These are phyloP conservation scores for Ogataea zsoltii DNA, from an alignment of 805 yeast genomes.

Conservation along the genomic window DNA sequence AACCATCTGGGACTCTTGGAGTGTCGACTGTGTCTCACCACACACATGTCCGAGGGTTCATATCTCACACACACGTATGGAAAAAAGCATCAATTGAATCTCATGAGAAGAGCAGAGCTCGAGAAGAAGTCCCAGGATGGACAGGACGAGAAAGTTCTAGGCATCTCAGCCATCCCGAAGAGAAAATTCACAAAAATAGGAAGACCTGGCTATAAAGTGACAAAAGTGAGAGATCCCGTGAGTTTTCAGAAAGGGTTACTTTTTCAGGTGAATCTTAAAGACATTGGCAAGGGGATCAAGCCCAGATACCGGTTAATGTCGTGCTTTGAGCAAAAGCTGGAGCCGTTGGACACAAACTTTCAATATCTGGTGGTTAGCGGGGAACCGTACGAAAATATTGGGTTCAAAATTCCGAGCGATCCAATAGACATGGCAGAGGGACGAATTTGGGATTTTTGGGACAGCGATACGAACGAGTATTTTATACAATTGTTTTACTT, in stretches of 20 bases:
- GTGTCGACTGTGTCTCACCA: conserved; percentile 80
- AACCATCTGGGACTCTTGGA: conserved; percentile 85
- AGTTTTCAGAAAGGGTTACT: conserved; percentile 64
- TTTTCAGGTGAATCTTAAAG: conserved; percentile 58
- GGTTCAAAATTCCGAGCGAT: conserved; percentile 67
- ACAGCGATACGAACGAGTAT: conserved; percentile 63
- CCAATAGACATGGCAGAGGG: conserved; percentile 46
- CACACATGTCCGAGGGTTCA: conserved; percentile 77
- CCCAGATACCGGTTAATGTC: conserved; percentile 80
- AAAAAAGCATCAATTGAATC: conserved; percentile 72
- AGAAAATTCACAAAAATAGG: conserved; percentile 63
- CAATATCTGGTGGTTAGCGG: conserved; percentile 82
- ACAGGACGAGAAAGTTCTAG: conserved; percentile 15
- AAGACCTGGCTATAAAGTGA: conserved; percentile 66
- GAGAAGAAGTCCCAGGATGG: conserved; percentile 28
- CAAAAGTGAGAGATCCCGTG: conserved; percentile 65
- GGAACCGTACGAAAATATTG: conserved; percentile 86
- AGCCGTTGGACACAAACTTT: conserved; percentile 44
- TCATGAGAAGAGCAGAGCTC: conserved; percentile 58
- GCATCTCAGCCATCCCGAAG: conserved; percentile 43
- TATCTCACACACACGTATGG: conserved; percentile 86
- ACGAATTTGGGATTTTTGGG: conserved; percentile 72
- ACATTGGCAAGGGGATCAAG: conserved; percentile 41
- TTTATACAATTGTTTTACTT: conserved; percentile 68
- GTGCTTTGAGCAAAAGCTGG: conserved; percentile 63